These are phyloP conservation scores for Grigorovia transvaalensis DNA, from an alignment of 805 yeast genomes.

Conservation along the genomic window DNA sequence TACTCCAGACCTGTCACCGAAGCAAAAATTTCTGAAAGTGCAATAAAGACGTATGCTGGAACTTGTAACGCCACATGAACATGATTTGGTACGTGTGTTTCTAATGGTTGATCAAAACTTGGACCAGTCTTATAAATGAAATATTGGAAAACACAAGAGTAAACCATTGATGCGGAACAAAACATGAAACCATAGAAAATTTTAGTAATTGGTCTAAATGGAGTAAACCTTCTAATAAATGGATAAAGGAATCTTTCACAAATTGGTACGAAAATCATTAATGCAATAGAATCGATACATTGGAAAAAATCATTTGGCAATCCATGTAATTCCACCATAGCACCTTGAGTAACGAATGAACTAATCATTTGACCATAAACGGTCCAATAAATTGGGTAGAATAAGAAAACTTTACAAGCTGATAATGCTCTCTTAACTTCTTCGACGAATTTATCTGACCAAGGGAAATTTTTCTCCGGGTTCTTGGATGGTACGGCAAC, in stretches of 20 bases:
- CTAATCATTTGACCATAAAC: constrained; percentile 64
- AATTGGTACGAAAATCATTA: constrained; percentile 69
- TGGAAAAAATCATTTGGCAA: constrained; percentile 74
- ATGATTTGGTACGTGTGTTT: constrained; percentile 26
- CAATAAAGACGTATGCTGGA: constrained; percentile 58
- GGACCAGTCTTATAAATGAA: constrained; percentile 62
- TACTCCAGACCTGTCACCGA: constrained; percentile 75
- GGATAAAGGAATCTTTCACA: constrained; percentile 54
- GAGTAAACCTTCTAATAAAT: constrained; percentile 36
- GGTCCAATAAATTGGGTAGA: constrained; percentile 67
- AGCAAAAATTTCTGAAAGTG: constrained; percentile 67
- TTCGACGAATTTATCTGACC: constrained; percentile 66
- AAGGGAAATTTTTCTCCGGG: constrained; percentile 37
- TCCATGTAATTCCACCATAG: constrained; percentile 62
- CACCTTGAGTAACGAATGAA: constrained; percentile 67
- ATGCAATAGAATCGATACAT: constrained; percentile 64
- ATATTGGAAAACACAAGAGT: constrained; percentile 68
- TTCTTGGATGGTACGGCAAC: constrained; percentile 49
- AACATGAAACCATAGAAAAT: constrained; percentile 61
- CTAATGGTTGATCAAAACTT: constrained; percentile 53
- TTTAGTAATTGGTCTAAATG: constrained; percentile 61
- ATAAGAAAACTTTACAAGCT: constrained; percentile 65
- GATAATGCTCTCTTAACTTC: constrained; percentile 54
- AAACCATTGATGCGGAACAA: constrained; percentile 56
- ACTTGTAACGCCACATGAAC: constrained; percentile 62